Base-by-base conservation (phyloP, 2,329 filamentous ascomycete species). In the Dendrostoma leiphaemia region DNA sequence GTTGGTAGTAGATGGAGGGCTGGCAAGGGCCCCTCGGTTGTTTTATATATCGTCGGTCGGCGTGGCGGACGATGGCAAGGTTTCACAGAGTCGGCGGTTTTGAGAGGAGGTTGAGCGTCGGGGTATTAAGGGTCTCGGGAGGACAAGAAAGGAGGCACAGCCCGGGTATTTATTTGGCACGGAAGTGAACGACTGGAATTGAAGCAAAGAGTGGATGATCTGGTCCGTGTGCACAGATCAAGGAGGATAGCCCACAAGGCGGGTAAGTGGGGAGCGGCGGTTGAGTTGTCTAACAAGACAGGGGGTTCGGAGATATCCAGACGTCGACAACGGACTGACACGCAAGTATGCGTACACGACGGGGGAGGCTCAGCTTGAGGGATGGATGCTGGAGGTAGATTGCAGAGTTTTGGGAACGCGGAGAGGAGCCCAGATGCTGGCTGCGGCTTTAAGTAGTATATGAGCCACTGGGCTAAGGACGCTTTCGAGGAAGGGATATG, bases 401-500 rank as follows among this genome's bases (percentile, higher is more conserved):
- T 54, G 26, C 29, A 29, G n/a, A 35, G 47, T 21, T 29, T n/a
- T 26, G n/a, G 38, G 28, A 23, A 28, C 17, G 12, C 6, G 21
- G 29, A 32, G 9, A 32, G 26, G 44, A 51, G 17, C 19, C 23
- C 15, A 44, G 48, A 40, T 21, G 41, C 17, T 26, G 26, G 41
- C 19, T 40, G 51, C 41, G 52, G 45, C 56, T 52, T 58, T 58
- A 58, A 55, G 51, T 58, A 58, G 51, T 55, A 55, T 58, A 54
- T 54, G 47, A 57, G 28, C 40, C 43, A 29, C 41, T 37, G 34
- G 47, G 43, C 35, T 37, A 32, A 24, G 32, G 35, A 29, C 24
- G n/a, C 17, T 12, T 12, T 7, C 48, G 23, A 40, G 47, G 46
- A 54, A 51, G 47, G 51, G 51, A 51, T 40, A n/a, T n/a, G 31